Evolutionary conservation across 352 stramenopile species (phyloP), one percentile per base, ranked within the genome.

Genomic region (Globisporangium cystogenes): DNA sequence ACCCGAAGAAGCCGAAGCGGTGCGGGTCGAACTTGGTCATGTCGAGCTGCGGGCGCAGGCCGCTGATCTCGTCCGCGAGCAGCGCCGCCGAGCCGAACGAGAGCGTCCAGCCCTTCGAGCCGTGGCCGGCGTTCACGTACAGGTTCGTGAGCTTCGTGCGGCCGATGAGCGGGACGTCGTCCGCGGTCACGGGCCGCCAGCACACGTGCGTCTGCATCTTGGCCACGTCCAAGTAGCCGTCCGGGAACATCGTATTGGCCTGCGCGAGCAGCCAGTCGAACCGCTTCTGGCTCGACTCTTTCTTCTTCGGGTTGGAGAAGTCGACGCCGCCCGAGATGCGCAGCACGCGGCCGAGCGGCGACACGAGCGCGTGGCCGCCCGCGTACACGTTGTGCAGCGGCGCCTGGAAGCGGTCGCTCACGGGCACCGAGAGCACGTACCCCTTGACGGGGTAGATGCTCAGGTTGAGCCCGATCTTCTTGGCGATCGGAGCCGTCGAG

Each of bases 371-470:
- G 24, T 87, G 65, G 16, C 84, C 84, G 39, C 82, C 82, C 29
- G 82, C 84, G 62, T 90, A 94, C 52, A 94, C 75, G 49, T 94
- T 94, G 72, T 90, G 76, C 12, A 82, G 59, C 4, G 83, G 82
- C 21, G 80, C 65, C 51, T 70, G 73, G 53, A 85, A 90, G 2
- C 68, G 62, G 21, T 77, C 64, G 46, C 74, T 78, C 51, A 89
- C 80, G 14, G 82, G 82, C 43, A 91, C 78, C 29, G 79, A 91
- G n/a, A 94, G 69, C 50, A 94, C 76, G 59, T 94, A 94, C 14
- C 84, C 82, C 48, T 91, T 93, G 29, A 94, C 76, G 1, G 84
- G 80, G 57, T 94, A 93, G 40, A 93, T 91, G 36, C 73, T 82
- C 35, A 94, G 56, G 31, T 87, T 89, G 21, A 94, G 33, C 4